Evolutionary conservation across 495 filamentous ascomycete genomes (phyloP), one percentile per base, ranked within the genome.

Genomic region (Penicillium psychrofluorescens): DNA sequence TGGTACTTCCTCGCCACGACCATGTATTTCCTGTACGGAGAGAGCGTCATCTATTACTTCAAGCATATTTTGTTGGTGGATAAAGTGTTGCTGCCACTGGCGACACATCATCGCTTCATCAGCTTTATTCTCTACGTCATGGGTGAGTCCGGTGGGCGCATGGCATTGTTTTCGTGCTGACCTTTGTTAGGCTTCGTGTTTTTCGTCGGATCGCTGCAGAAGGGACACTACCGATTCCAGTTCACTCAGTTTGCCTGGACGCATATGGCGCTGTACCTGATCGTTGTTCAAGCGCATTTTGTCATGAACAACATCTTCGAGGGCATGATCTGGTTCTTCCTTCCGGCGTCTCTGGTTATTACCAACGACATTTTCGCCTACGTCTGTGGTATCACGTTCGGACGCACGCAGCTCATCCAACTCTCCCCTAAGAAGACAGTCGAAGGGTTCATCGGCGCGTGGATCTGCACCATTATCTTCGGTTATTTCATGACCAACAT

Each of bases 261-360:
- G 2, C 94, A 99, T 63, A 96, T 99, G 88, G 94, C 94, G 2
- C 78, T 99, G 29, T 96, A 95, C 72, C 70, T 99, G 56, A 96
- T 99, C 53, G 90, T 96, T 16, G 88, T 95, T 10, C 94, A 99
- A 63, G 89, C 94, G 15, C 94, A 99, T 65, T 99, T 99, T 59
- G 88, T 99, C 64, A 96, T 99, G 86, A 97, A 99, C 74, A 99
- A 97, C 67, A 84, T 97, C 47, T 91, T 99, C 63, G 94, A 99
- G 70, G 94, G 94, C 66, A 89, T 99, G 88, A 92, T 99, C 62
- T 99, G 94, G 94, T 97, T 99, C 76, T 96, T 99, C 78, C 74
- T 99, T 36, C 94, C 94, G 2, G 90, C 88, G 3, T 84, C 86
- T 27, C 76, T 99, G 43, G 94, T 99, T 54, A 95, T 97, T 57